Evolutionary conservation across 768 basidiomycete species (phyloP).

Genomic region (Leccinum disarticulatum): DNA sequence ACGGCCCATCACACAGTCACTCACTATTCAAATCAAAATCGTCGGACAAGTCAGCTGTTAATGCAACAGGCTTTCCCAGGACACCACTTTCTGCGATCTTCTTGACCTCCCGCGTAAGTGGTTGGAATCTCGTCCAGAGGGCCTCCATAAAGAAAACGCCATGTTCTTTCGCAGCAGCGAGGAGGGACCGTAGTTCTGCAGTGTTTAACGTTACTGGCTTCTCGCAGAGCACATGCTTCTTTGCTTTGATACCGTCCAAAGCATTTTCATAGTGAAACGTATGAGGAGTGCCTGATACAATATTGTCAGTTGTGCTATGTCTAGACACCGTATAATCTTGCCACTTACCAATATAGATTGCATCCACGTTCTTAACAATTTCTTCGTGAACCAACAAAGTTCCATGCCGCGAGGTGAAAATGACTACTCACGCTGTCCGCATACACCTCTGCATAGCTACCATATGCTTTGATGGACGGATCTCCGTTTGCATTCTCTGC

Average conservation of each 20-base stretch:
- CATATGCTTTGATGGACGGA: constrained; percentile 61
- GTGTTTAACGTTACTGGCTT: constrained; percentile 83
- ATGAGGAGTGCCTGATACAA: constrained; percentile 73
- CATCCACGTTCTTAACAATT: constrained; percentile 62
- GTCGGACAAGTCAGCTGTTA: constrained; percentile 76
- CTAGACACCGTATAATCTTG: not conserved
- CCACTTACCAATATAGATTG: constrained; percentile 65
- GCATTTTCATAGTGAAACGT: constrained; percentile 80
- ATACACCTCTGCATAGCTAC: constrained; percentile 73
- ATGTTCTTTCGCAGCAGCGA: constrained; percentile 72
- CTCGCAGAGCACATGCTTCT: constrained; percentile 87
- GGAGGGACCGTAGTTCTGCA: constrained; percentile 71
- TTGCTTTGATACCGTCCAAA: constrained; percentile 69
- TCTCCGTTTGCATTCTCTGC: constrained; percentile 48
- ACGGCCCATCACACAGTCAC: constrained; percentile 4
- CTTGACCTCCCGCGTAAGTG: constrained; percentile 63
- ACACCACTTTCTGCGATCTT: constrained; percentile 57
- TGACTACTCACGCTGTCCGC: constrained; percentile 55
- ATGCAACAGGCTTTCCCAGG: constrained; percentile 64
- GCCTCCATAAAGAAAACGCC: constrained; percentile 92
- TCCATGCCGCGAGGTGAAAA: constrained; percentile 1
- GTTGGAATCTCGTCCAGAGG: constrained; percentile 84
- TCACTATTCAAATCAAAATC: constrained; percentile 66
- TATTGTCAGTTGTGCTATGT: not conserved
- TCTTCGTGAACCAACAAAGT: not conserved